Evolutionary conservation across 257 asterid species (phyloP).

Genomic region (Asclepias syriaca): DNA sequence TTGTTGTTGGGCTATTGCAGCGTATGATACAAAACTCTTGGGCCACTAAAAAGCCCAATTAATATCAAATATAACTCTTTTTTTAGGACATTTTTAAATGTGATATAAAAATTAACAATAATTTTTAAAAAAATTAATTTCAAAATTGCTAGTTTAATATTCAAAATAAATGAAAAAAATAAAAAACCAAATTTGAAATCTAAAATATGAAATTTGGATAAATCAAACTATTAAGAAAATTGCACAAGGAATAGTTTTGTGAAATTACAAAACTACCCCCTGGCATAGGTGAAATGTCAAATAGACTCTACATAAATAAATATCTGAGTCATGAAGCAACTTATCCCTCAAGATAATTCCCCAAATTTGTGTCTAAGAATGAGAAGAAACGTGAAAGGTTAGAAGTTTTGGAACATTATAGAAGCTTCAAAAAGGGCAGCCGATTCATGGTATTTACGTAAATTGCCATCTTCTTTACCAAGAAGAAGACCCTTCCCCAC

Average conservation of each 20-base stretch:
- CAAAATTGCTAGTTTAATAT: too few species aligned
- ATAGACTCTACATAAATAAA: background rate
- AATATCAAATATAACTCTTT: too few species aligned
- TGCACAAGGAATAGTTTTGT: too few species aligned
- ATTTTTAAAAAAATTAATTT: too few species aligned
- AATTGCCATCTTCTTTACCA: background rate
- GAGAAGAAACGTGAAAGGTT: conserved; percentile 15
- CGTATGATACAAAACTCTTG: too few species aligned
- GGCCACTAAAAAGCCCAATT: background rate
- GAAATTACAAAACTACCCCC: background rate
- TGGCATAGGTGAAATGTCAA: background rate
- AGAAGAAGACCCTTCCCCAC: background rate
- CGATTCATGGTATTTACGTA: conserved; percentile 10
- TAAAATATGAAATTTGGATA: too few species aligned
- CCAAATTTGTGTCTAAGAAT: background rate
- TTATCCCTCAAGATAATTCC: conserved; percentile 15
- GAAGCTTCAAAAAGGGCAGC: background rate
- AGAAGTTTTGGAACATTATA: conserved; percentile 5
- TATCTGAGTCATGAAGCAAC: conserved; percentile 11
- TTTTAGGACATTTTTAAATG: too few species aligned
- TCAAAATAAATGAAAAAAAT: too few species aligned
- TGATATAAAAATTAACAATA: too few species aligned
- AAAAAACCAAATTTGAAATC: too few species aligned
- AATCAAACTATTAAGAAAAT: too few species aligned
- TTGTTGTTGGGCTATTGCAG: too few species aligned